phyloP scores from a whole-genome alignment of 2,329 filamentous ascomycete genomes.

The Metarhizium guizhouense region DNA sequence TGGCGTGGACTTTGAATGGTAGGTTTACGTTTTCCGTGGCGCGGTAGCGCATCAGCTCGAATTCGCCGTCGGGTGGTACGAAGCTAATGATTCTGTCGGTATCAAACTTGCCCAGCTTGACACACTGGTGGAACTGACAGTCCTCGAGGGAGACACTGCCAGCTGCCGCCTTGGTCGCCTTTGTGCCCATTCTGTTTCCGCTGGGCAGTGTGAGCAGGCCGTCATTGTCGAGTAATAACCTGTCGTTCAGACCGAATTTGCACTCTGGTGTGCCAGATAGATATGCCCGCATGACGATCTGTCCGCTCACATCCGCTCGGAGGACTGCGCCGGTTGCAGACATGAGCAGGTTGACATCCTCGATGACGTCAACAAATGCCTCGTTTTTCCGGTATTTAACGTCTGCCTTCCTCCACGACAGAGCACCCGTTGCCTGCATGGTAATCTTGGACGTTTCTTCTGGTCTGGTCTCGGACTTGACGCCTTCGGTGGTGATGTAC shows the following conservation, averaged over 20 bases:
- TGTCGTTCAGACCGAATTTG: constrained; percentile 97
- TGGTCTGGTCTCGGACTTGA: constrained; percentile 79
- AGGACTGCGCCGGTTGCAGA: constrained; percentile 94
- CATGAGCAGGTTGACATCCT: constrained; percentile 98
- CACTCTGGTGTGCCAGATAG: constrained; percentile 94
- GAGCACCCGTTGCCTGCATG: constrained; percentile 94
- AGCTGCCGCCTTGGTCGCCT: constrained; percentile 89
- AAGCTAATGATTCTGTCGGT: constrained; percentile 95
- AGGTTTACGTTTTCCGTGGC: constrained; percentile 98
- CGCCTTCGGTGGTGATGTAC: constrained; percentile 99
- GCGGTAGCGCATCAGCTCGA: constrained; percentile 97
- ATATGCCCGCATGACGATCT: constrained; percentile 98
- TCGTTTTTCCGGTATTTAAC: constrained; percentile 99
- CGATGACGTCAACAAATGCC: constrained; percentile 97
- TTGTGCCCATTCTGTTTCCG: constrained; percentile 71
- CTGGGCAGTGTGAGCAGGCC: constrained; percentile 56
- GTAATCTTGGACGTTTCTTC: constrained; percentile 97
- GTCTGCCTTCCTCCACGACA: constrained; percentile 94
- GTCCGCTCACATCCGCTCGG: constrained; percentile 90
- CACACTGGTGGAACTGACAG: constrained; percentile 98
- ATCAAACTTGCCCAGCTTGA: constrained; percentile 95
- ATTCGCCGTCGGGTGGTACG: constrained; percentile 92
- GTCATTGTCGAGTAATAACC: constrained; percentile 78
- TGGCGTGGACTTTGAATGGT: constrained; percentile 97
- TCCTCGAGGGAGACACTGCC: constrained; percentile 94